Conservation (phyloP, 1,284 basidiomycete species). For the Moesziomyces globuligerus region DNA sequence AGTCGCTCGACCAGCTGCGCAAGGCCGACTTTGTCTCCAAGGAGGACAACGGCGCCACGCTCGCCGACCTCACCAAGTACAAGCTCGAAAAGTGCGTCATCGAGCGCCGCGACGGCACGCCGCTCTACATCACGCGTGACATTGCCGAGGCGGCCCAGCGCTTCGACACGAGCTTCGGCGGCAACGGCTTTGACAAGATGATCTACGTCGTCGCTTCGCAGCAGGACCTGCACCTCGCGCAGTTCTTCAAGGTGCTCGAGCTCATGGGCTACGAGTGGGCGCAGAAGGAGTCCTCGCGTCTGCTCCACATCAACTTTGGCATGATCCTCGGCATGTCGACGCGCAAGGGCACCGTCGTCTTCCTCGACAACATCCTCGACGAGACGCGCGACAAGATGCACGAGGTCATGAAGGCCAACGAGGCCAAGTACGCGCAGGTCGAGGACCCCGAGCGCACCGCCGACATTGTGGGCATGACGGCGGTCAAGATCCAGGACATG, state of each 20-base stretch:
- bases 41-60: constrained; percentile 63
- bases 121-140: constrained; percentile 98
- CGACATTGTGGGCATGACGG: constrained; percentile 90
- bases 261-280: constrained; percentile 92
- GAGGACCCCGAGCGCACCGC: constrained; percentile 86
- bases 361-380: constrained; percentile 91
- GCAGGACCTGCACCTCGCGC: constrained; percentile 90
- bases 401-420: constrained; percentile 94
- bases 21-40: constrained; percentile 39
- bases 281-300: constrained; percentile 69
- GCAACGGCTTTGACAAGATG: constrained; percentile 87
- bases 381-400: constrained; percentile 93
- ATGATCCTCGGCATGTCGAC: constrained; percentile 96
- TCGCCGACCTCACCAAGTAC: constrained; percentile 63
- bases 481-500: constrained; percentile 99
- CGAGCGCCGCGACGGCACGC: constrained; percentile 94
- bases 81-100: constrained; percentile 85
- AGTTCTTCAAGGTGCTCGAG: constrained; percentile 93
- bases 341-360: constrained; percentile 93
- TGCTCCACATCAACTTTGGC: constrained; percentile 93
- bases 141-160: constrained; percentile 93
- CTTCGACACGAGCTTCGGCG: constrained; percentile 72
- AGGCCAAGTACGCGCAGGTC: constrained; percentile 88
- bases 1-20: constrained; percentile 60
- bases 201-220: constrained; percentile 95